Percentiles rank a stretch among this genome's conserved stretches.
Conservation (phyloP, 345 rosid species). For the Populus alba region DNA sequence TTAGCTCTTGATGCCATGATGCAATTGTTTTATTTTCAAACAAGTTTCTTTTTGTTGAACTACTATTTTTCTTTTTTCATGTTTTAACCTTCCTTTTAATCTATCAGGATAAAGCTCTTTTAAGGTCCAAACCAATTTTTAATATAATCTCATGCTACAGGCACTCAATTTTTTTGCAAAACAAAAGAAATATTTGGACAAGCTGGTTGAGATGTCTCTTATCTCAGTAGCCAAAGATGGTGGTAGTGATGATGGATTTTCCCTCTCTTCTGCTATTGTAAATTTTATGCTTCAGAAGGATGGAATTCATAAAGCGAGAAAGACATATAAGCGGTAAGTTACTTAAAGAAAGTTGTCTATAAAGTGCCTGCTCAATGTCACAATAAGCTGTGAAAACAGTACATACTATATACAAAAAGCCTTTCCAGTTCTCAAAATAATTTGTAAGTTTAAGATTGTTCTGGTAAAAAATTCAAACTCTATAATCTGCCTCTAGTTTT, state of each 20-base stretch:
- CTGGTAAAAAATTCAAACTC: no score
- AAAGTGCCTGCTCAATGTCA: not conserved
- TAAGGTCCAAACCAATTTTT: not conserved
- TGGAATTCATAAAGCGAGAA: slow-evolving; percentile 59
- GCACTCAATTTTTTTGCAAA: slow-evolving; percentile 58
- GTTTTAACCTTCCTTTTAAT: not conserved
- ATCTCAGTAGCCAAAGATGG: slow-evolving; percentile 52
- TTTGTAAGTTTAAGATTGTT: not conserved
- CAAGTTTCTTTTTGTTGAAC: not conserved
- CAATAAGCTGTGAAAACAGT: not conserved
- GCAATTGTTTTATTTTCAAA: no score
- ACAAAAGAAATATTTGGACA: slow-evolving; percentile 50
- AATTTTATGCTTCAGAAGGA: slow-evolving; percentile 61
- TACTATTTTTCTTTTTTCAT: not conserved
- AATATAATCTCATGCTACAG: slow-evolving; percentile 37
- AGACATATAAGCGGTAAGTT: slow-evolving; percentile 62
- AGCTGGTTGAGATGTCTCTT: slow-evolving; percentile 70
- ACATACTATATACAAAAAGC: not conserved
- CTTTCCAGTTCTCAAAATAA: not conserved
- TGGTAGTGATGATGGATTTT: slow-evolving; percentile 58
- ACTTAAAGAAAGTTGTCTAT: not conserved
- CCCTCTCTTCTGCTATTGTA: slow-evolving; percentile 56
- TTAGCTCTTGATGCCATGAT: no score
- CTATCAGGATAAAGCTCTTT: not conserved
- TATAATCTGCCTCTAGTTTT: no score